Evolutionary conservation across 805 yeast species (phyloP), one percentile per base, ranked within the genome.

Genomic region (Hanseniaspora pseudoguilliermondii): DNA sequence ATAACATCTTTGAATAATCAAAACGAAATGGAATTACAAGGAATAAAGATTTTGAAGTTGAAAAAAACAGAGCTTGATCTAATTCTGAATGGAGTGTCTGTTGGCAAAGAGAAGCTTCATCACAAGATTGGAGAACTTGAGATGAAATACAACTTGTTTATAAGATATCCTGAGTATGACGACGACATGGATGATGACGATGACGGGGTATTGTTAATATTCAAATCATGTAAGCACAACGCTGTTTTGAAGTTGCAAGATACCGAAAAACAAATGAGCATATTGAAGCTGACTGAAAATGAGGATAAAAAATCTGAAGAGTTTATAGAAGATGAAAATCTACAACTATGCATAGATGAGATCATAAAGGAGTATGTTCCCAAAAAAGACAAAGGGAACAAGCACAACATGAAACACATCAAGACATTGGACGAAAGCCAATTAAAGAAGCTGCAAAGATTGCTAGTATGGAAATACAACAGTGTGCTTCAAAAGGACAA

Each of bases 161-260:
- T 56, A 29, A 40, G 54, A 23, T 50, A 40, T n/a, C 58, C 58
- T 20, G 58, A 56, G 34, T 46, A 50, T 36, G 55, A 51, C n/a
- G 58, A 56, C 23, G 18, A 40, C 3, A 16, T 41, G 20, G 18
- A 16, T 18, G 21, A 21, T 6, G 56, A 53, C 2, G 49, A 46
- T 18, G 56, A 53, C 5, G 56, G 47, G 41, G 18, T 46, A 23
- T 32, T 53, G 40, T 13, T 53, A 15, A 53, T 53, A 15, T 46
- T 53, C 18, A 53, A 53, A 21, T 53, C 56, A 27, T 53, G 56
- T n/a, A 53, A 53, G 27, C 56, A 53, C 35, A 53, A 46, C 20
- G 39, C 44, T 8, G 56, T 53, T 2, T 46, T 53, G 32, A 53
- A 53, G 16, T 5, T 53, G 10, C 46, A 53, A 13, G 56, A 38